phyloP scores from a whole-genome alignment of 352 stramenopile genomes.

The Elongisporangium anandrum region DNA sequence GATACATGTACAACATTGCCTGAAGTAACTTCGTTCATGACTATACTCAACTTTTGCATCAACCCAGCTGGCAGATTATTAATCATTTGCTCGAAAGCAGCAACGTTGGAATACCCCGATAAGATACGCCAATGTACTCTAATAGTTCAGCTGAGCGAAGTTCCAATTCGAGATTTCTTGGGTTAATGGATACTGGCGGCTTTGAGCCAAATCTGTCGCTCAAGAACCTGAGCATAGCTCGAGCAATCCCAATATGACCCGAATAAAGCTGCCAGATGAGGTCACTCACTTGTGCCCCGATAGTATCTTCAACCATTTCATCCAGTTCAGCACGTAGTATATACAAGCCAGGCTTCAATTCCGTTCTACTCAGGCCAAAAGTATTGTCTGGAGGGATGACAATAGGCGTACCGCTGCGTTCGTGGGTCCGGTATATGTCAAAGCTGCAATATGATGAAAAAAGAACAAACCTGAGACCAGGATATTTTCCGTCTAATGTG shows the following conservation, averaged over 20 bases:
- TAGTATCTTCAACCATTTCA: slow-evolving; percentile 18
- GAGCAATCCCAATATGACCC: slow-evolving; percentile 31
- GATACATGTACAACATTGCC: slow-evolving; percentile 14
- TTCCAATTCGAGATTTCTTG: slow-evolving; percentile 11
- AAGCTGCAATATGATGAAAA: slow-evolving; percentile 19
- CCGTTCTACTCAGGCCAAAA: slow-evolving; percentile 20
- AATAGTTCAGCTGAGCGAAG: slow-evolving; percentile 16
- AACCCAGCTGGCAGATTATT: slow-evolving; percentile 6
- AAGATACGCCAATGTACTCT: slow-evolving; percentile 15
- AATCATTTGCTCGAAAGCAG: slow-evolving; percentile 18
- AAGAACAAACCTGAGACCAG: slow-evolving; percentile 18
- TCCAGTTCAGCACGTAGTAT: slow-evolving; percentile 11
- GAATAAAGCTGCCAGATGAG: slow-evolving; percentile 27
- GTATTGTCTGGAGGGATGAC: slow-evolving; percentile 14
- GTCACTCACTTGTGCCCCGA: slow-evolving; percentile 12
- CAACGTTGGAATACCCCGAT: slow-evolving; percentile 19
- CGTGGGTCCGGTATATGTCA: slow-evolving; percentile 11
- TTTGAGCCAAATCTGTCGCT: slow-evolving; percentile 14
- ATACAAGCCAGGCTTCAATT: slow-evolving; percentile 16
- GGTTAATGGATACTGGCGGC: slow-evolving; percentile 3
- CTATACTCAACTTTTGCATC: slow-evolving; percentile 14
- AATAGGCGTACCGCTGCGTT: slow-evolving; percentile 12
- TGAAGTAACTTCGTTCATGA: slow-evolving; percentile 25
- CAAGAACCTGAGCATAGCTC: slow-evolving; percentile 22
- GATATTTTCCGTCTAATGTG: slow-evolving; percentile 9